A percentile compares a stretch with the other conserved stretches of the same genome.
These are phyloP conservation scores for Fomes fomentarius DNA, from an alignment of 1,284 basidiomycete species.

Conservation along the genomic window DNA sequence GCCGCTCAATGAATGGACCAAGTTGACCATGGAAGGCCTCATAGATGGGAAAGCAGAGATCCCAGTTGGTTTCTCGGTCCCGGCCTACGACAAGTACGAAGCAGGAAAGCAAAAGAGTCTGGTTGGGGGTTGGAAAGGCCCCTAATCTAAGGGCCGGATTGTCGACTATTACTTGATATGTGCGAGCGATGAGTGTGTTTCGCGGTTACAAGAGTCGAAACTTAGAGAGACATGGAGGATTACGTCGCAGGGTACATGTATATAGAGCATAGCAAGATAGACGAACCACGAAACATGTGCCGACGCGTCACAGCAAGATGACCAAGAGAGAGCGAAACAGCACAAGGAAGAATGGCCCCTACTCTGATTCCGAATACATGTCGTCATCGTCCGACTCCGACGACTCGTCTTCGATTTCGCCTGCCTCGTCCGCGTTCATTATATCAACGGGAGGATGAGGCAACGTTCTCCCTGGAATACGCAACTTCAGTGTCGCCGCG, in stretches of 20 bases:
- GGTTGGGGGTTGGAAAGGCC: constrained; percentile 3
- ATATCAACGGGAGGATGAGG: neutral
- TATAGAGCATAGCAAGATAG: neutral
- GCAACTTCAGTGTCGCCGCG: neutral
- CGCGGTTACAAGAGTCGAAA: no score
- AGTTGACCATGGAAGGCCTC: constrained; percentile 50
- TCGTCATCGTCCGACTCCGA: constrained; percentile 13
- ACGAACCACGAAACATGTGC: neutral
- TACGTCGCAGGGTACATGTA: neutral
- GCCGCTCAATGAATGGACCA: constrained; percentile 56
- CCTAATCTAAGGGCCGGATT: neutral
- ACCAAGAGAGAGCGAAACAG: neutral
- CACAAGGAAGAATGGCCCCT: neutral
- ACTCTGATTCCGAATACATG: constrained; percentile 7
- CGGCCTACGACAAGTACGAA: neutral
- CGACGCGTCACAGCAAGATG: constrained; percentile 5
- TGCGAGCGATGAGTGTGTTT: no score
- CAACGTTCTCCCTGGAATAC: constrained; percentile 11
- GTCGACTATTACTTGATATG: no score
- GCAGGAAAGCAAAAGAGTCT: constrained; percentile 4
- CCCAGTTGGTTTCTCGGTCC: neutral
- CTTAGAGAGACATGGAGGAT: no score
- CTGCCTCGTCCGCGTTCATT: neutral
- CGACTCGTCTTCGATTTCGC: neutral
- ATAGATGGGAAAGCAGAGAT: constrained; percentile 47